A percentile compares a stretch with the other conserved stretches of the same genome.
These are phyloP conservation scores for Penicillium sp. DNA, from an alignment of 2,329 filamentous ascomycete genomes.

Conservation along the genomic window DNA sequence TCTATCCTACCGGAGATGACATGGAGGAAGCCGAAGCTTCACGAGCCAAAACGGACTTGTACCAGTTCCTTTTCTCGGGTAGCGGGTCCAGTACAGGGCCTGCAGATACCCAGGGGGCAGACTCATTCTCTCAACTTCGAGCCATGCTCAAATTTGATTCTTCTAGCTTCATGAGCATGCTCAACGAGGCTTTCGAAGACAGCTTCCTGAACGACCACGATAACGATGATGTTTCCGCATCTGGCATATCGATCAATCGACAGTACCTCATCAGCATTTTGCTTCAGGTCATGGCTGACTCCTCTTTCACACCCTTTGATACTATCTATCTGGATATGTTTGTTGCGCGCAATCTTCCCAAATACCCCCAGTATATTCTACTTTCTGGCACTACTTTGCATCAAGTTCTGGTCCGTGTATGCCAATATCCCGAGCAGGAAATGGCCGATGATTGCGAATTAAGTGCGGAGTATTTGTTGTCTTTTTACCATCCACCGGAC, in stretches of 20 bases:
- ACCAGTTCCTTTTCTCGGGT: slow-evolving; percentile 90
- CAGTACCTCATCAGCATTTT: slow-evolving; percentile 92
- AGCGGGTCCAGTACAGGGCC: slow-evolving; percentile 42
- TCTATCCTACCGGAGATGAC: slow-evolving; percentile 81
- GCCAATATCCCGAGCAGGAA: slow-evolving; percentile 75
- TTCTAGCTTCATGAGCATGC: slow-evolving; percentile 85
- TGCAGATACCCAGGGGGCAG: slow-evolving; percentile 56
- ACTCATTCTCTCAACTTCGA: slow-evolving; percentile 80
- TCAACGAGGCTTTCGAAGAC: slow-evolving; percentile 98
- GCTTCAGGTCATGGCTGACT: slow-evolving; percentile 77
- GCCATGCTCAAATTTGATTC: slow-evolving; percentile 85
- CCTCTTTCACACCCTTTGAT: slow-evolving; percentile 72
- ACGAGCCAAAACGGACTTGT: slow-evolving; percentile 81
- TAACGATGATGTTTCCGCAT: slow-evolving; percentile 58
- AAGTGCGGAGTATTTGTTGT: slow-evolving; percentile 93
- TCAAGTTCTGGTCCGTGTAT: slow-evolving; percentile 76
- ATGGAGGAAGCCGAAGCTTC: slow-evolving; percentile 71
- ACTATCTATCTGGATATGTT: slow-evolving; percentile 99
- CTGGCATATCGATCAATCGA: slow-evolving; percentile 70
- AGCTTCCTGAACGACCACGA: slow-evolving; percentile 80
- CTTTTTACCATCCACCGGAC: slow-evolving; percentile 87
- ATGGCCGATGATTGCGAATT: slow-evolving; percentile 91
- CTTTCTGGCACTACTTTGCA: slow-evolving; percentile 83
- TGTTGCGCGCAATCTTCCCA: slow-evolving; percentile 89
- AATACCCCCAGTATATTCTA: slow-evolving; percentile 93